Percentiles rank a stretch among this genome's conserved stretches.
Evolutionary conservation across 768 basidiomycete species (phyloP).

Genomic region (Russula sp.): DNA sequence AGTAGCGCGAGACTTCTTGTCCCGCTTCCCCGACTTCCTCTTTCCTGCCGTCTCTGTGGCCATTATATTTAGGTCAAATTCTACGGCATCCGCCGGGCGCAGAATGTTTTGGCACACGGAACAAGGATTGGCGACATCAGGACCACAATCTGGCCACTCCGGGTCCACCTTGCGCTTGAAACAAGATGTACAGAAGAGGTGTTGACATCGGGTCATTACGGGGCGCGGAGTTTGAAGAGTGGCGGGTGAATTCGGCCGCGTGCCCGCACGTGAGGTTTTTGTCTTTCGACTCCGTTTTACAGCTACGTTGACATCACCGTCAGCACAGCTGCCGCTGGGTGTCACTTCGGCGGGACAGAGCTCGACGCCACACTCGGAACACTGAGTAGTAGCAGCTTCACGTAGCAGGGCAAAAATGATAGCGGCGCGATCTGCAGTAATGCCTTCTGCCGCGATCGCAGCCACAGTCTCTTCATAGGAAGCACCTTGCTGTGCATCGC

Average conservation of each 20-base stretch:
- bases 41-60: slow-evolving; percentile 41
- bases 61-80: slow-evolving; percentile 60
- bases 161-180: slow-evolving; percentile 76
- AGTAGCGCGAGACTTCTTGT: slow-evolving; percentile 56
- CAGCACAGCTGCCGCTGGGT: slow-evolving; percentile 37
- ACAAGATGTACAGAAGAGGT: slow-evolving; percentile 85
- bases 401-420: slow-evolving; percentile 82
- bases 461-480: slow-evolving; percentile 73
- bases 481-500: slow-evolving; percentile 43
- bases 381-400: slow-evolving; percentile 84
- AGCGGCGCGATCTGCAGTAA: slow-evolving; percentile 65
- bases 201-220: slow-evolving; percentile 87
- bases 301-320: slow-evolving; percentile 44
- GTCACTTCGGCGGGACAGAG: slow-evolving; percentile 45
- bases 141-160: slow-evolving; percentile 67
- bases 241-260: slow-evolving; percentile 56
- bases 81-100: slow-evolving; percentile 68
- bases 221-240: slow-evolving; percentile 52
- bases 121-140: slow-evolving; percentile 58
- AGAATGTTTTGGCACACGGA: slow-evolving; percentile 72
- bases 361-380: slow-evolving; percentile 81
- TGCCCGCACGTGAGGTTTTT: slow-evolving; percentile 64
- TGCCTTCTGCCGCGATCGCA: slow-evolving; percentile 71
- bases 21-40: slow-evolving; percentile 59
- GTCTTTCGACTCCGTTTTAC: slow-evolving; percentile 47